These are phyloP conservation scores for Rubus parviflorus DNA, from an alignment of 306 rosid genomes.

Conservation along the genomic window DNA sequence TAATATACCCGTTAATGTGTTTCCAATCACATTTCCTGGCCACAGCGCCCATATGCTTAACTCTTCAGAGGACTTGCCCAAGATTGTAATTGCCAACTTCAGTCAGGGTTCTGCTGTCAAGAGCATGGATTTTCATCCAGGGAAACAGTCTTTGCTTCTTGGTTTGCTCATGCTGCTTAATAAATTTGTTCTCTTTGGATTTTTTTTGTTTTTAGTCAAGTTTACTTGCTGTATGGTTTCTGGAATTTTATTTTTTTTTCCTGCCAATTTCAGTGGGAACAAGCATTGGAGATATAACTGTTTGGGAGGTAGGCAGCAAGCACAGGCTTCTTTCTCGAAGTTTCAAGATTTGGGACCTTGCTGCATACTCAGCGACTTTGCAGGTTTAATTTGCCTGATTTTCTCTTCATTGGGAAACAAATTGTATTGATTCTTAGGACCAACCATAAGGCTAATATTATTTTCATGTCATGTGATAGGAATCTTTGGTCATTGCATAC, in stretches of 20 bases:
- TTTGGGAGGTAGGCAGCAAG: constrained; percentile 20
- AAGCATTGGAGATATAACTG: constrained; percentile 13
- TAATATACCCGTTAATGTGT: constrained; percentile 57
- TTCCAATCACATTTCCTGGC: constrained; percentile 60
- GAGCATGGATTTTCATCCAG: constrained; percentile 94
- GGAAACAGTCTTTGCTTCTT: constrained; percentile 72
- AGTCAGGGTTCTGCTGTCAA: constrained; percentile 74
- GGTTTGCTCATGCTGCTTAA: constrained; percentile 39
- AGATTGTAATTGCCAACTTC: constrained; percentile 56
- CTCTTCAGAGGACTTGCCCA: constrained; percentile 68
- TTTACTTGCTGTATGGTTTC: neutral
- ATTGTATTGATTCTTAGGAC: neutral
- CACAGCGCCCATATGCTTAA: constrained; percentile 51
- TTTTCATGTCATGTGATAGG: constrained; percentile 1
- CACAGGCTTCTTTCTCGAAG: constrained; percentile 13
- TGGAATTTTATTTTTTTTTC: neutral
- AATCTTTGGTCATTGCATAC: neutral
- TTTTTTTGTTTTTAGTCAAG: neutral
- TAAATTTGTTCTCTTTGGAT: neutral
- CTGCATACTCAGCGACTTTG: constrained; percentile 5
- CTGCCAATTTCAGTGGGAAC: constrained; percentile 15
- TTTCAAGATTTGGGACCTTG: constrained; percentile 25
- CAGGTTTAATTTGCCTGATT: constrained; percentile 3
- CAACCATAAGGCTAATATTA: neutral
- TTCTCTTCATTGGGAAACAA: too few relatives aligned